Evolutionary conservation across 179 eudicot genomes (phyloP).

Genomic region (Actinidia polygama): DNA sequence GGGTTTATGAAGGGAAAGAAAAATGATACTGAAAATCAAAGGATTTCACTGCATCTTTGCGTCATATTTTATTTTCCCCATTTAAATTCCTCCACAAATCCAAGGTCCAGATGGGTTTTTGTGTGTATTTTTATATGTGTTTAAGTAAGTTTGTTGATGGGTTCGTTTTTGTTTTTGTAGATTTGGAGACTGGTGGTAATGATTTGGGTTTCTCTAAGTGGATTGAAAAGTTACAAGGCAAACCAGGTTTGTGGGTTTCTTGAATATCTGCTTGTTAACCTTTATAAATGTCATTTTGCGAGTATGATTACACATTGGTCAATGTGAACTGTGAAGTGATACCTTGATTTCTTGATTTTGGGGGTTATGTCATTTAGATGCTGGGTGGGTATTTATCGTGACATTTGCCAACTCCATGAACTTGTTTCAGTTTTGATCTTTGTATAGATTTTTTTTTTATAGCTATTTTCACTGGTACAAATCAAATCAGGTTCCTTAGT

Average conservation of each 20-base stretch:
- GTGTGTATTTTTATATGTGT: background rate
- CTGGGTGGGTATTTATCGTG: background rate
- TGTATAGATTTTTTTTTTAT: background rate
- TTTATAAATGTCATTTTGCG: background rate
- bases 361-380: background rate
- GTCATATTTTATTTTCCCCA: too few relatives aligned
- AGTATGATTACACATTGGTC: background rate
- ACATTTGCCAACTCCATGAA: background rate
- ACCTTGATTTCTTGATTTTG: background rate
- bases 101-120: background rate
- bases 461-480: background rate
- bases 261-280: background rate
- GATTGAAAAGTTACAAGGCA: slow-evolving; percentile 62
- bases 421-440: slow-evolving; percentile 10
- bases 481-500: background rate
- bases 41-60: too few relatives aligned
- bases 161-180: slow-evolving; percentile 35
- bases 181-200: slow-evolving; percentile 48
- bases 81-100: too few relatives aligned
- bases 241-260: slow-evolving; percentile 66
- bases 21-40: too few relatives aligned
- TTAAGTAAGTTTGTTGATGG: background rate
- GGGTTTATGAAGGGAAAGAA: background rate
- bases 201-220: slow-evolving; percentile 88
- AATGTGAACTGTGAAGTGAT: background rate